Evolutionary conservation across 495 filamentous ascomycete species (phyloP), one percentile per base, ranked within the genome.

Genomic region (Annulohypoxylon stygium): DNA sequence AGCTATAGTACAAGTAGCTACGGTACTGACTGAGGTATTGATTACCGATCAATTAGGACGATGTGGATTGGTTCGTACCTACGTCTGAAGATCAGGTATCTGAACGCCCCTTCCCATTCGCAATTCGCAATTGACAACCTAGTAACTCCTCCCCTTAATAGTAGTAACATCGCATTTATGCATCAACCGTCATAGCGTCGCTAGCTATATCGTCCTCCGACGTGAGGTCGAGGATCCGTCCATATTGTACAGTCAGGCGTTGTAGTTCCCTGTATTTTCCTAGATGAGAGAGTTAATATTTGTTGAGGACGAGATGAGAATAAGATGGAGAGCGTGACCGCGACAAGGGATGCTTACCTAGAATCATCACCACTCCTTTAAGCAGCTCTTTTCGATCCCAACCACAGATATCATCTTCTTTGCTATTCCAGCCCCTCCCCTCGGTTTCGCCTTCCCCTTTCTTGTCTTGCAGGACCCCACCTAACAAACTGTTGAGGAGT

Each of bases 221-320:
- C 0, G 87, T 88, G 75, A 92, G 86, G 20, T 84, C 93, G 10
- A 97, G 77, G 16, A 95, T 80, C 54, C 91, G 88, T 18, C 93
- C 93, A 74, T 96, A 97, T 69, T 94, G 94, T n/a, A 97, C 92
- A 34, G 93, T 97, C 41, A 97, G 88, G 6, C 95, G 86, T 78
- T 98, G 95, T 30, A 98, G 85, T 75, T 98, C 95, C 25, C 95
- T 91, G 78, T 93, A 93, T 89, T 98, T 98, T 62, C 95, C 95
- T 97, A 66, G 65, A n/a, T 60, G 37, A 67, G 20, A 51, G 59
- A 30, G 71, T 85, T 72, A 89, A 81, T 48, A 76, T 55, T 23
- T 23, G 43, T 67, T 37, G 5, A 20, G 6, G n/a, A 16, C 51
- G 10, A 34, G 11, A 43, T 14, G 12, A 43, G 12, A 26, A 10